These are phyloP conservation scores for Rhodotorula glutinis DNA, from an alignment of 1,284 basidiomycete species.

Conservation along the genomic window DNA sequence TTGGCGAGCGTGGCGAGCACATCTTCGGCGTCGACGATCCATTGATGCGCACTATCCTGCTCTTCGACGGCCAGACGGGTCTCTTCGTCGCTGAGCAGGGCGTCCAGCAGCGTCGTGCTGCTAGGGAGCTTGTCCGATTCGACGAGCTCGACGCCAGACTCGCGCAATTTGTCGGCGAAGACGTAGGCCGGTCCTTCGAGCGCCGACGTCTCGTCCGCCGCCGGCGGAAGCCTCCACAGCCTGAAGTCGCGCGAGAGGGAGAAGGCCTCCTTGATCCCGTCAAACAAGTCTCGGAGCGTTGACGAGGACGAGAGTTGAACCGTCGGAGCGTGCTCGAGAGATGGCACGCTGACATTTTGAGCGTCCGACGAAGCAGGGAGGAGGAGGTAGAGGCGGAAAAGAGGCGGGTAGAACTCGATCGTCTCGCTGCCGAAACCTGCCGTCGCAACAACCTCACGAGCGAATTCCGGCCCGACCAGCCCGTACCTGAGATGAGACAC, in stretches of 20 bases:
- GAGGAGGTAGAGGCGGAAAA: conserved; percentile 59
- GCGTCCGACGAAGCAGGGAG: conserved; percentile 42
- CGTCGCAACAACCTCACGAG: conserved; percentile 62
- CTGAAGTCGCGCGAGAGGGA: conserved; percentile 28
- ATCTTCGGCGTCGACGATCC: conserved; percentile 42
- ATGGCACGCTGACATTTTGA: conserved; percentile 14
- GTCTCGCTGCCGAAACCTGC: conserved; percentile 13
- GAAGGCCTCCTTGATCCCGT: conserved; percentile 13
- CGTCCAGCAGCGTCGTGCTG: conserved; percentile 44
- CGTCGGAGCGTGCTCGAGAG: conserved; percentile 21
- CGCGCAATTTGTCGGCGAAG: conserved; percentile 41
- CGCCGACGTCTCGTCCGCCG: conserved; percentile 5
- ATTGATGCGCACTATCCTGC: conserved; percentile 37
- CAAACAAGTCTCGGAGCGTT: conserved; percentile 42
- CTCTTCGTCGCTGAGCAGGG: conserved; percentile 27
- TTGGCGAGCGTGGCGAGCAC: conserved; percentile 25
- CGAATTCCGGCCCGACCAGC: conserved; percentile 56
- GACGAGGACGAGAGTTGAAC: conserved; percentile 41
- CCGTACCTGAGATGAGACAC: conserved; percentile 63
- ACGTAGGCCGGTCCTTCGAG: conserved; percentile 33
- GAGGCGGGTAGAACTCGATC: conserved; percentile 75
- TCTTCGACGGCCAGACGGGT: conserved; percentile 46
- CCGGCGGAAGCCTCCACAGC: conserved; percentile 30
- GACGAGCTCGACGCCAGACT: conserved; percentile 41
- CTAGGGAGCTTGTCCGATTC: conserved; percentile 31